Percentiles rank a stretch among this genome's conserved stretches.
phyloP scores from a whole-genome alignment of 1,284 basidiomycete species.

The Cystobasidium slooffiae region DNA sequence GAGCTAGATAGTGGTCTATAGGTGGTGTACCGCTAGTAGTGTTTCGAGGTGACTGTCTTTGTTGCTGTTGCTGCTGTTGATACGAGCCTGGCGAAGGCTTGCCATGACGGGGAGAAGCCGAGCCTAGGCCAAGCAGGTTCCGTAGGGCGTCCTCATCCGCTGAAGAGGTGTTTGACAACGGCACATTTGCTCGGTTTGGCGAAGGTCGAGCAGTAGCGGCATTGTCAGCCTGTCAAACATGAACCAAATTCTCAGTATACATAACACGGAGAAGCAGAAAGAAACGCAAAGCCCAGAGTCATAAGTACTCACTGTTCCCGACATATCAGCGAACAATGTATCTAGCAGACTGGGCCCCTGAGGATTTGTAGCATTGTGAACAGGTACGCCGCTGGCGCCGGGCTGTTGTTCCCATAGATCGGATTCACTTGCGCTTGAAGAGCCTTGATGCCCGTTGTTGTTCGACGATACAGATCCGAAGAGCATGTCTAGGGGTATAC shows the following conservation, averaged over 20 bases:
- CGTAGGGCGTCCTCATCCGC: conserved; percentile 35
- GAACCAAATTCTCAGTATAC: no score
- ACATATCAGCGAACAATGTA: conserved; percentile 52
- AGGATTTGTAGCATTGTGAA: neutral
- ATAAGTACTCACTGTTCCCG: conserved; percentile 4
- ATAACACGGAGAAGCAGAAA: neutral
- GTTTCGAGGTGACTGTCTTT: neutral
- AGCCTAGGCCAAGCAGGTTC: conserved; percentile 33
- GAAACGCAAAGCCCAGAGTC: neutral
- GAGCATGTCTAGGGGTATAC: conserved; percentile 53
- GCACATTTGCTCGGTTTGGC: conserved; percentile 5
- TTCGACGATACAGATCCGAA: conserved; percentile 45
- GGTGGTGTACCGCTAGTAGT: neutral
- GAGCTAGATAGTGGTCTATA: neutral
- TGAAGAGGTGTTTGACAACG: neutral
- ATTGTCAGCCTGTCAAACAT: neutral
- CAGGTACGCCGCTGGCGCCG: conserved; percentile 43
- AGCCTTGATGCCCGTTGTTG: conserved; percentile 10
- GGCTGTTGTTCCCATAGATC: conserved; percentile 10
- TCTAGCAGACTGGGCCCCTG: conserved; percentile 47
- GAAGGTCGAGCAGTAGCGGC: conserved; percentile 22
- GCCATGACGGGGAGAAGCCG: neutral
- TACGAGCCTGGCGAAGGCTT: conserved; percentile 5
- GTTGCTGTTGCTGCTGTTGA: conserved; percentile 9
- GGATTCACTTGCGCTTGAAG: neutral